A percentile compares a stretch with the other conserved stretches of the same genome.
Conservation (phyloP, 805 yeast species). For the Candida jianshihensis region DNA sequence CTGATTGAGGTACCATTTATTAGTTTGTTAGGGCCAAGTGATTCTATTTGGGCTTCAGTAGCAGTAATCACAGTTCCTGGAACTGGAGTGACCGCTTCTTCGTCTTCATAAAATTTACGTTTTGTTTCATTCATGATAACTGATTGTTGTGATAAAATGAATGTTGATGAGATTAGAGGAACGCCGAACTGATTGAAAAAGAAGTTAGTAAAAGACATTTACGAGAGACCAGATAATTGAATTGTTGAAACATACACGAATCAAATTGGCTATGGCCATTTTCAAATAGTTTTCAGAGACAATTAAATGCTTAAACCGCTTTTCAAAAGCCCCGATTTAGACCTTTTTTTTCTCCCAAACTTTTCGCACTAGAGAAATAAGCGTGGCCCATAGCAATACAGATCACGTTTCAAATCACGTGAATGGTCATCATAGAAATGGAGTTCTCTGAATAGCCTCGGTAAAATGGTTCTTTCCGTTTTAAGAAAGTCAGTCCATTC, state of each 20-base stretch:
- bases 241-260: conserved; percentile 1
- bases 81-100: conserved; percentile 35
- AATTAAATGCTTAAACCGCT: too few species aligned
- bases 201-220: too few species aligned
- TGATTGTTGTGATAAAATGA: conserved; percentile 1
- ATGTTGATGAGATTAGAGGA: conserved; percentile 1
- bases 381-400: too few species aligned
- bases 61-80: conserved; percentile 46
- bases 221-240: too few species aligned
- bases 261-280: neutral
- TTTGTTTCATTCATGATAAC: conserved; percentile 3
- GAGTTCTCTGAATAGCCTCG: too few species aligned
- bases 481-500: neutral
- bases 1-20: conserved; percentile 54
- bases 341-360: too few species aligned
- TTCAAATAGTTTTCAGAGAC: neutral
- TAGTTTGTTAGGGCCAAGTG: conserved; percentile 39
- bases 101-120: conserved; percentile 42
- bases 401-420: too few species aligned
- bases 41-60: conserved; percentile 32
- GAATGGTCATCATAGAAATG: too few species aligned
- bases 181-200: conserved; percentile 1
- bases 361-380: too few species aligned
- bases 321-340: too few species aligned
- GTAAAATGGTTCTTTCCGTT: neutral